Base-by-base conservation (phyloP, 108 stramenopile species). In the Skeletonema costatum region DNA sequence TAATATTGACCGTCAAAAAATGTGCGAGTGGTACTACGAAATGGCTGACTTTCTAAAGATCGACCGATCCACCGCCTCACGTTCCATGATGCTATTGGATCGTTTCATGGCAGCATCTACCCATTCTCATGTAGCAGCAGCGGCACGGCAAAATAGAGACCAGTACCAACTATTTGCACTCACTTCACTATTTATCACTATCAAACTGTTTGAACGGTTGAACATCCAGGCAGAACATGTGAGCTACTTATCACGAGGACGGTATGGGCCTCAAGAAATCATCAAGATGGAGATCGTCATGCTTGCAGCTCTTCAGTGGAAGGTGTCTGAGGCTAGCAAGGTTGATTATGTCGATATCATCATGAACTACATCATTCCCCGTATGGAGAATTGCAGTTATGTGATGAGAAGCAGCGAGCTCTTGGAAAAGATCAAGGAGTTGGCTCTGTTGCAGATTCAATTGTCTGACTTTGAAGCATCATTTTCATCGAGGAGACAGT, bases 11-110 rank as follows among this genome's bases (percentile, higher is more conserved):
- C 76, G 82, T 36, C 66, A 71, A 42, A 83, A 83, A 69, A 83
- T 83, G 82, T 74, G 71, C 63, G 63, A 64, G 30, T 83, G 82
- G 82, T 83, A 77, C 73, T 77, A 83, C 73, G 76, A 77, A 65
- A 83, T 83, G 76, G 51, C 82, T 17, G 72, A 64, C 68, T 83
- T 77, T 33, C 82, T 83, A 36, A 74, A 74, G 38, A 73, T 83
- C 6, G 71, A 72, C 25, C 67, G 66, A 14, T 32, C 68, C 50
- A 77, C 82, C 5, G 82, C 76, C 61, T 83, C 82, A 1, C 71
- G 82, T 32, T 68, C 82, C 25, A 66, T 83, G 46, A 50, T 53
- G 9, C 64, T 71, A 33, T 72, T 77, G 46, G 82, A 83, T 74
- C 82, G 82, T 16, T 83, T 83, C 72, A 76, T 83, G 64, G 66